Evolutionary conservation across 306 rosid species (phyloP).

Genomic region (Prunus persica): Prunus_persica_NCBIv2 NC_034015.1:20780501-20781000

Average conservation of each 20-base stretch:
- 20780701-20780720: background rate
- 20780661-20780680: constrained; percentile 13
- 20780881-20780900: background rate
- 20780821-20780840: background rate
- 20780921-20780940: background rate
- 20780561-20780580: constrained; percentile 76
- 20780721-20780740: background rate
- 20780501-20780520: constrained; percentile 7
- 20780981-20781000: background rate
- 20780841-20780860: too few species aligned
- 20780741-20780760: background rate
- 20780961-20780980: background rate
- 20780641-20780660: constrained; percentile 61
- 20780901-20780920: background rate
- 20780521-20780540: constrained; percentile 35
- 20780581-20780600: constrained; percentile 63
- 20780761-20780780: background rate
- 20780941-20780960: background rate
- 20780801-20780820: background rate
- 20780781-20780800: background rate
- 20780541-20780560: constrained; percentile 77
- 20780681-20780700: background rate
- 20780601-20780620: constrained; percentile 64
- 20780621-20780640: constrained; percentile 72
- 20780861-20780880: too few species aligned